These are phyloP conservation scores for Trypanosoma caninum DNA, from an alignment of 208 protist genomes.

Conservation along the genomic window DNA sequence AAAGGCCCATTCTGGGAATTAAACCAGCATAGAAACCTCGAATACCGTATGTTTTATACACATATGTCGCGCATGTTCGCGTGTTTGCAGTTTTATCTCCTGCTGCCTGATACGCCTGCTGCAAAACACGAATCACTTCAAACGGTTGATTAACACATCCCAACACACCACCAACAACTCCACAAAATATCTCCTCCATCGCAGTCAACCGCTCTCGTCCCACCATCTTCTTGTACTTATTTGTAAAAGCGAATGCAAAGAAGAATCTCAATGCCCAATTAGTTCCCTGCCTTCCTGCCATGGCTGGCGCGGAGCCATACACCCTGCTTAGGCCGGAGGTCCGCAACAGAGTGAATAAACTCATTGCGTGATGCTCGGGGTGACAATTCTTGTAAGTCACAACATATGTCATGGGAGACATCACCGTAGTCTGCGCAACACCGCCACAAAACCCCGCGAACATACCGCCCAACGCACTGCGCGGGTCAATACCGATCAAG, in stretches of 20 bases:
- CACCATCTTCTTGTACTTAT: constrained; percentile 22
- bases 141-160: constrained; percentile 49
- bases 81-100: constrained; percentile 20
- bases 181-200: constrained; percentile 26
- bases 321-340: constrained; percentile 15
- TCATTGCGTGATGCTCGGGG: constrained; percentile 13
- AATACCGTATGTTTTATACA: constrained; percentile 33
- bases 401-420: constrained; percentile 34
- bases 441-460: constrained; percentile 29
- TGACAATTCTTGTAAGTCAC: constrained; percentile 31
- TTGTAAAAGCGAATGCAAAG: constrained; percentile 28
- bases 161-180: constrained; percentile 35
- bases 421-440: constrained; percentile 27
- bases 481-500: constrained; percentile 18
- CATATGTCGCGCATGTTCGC: constrained; percentile 8
- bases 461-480: constrained; percentile 27
- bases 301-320: constrained; percentile 20
- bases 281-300: constrained; percentile 31
- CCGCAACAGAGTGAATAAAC: constrained; percentile 12
- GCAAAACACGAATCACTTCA: constrained; percentile 42
- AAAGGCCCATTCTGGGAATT: constrained; percentile 37
- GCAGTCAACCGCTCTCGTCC: constrained; percentile 24
- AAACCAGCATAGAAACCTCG: constrained; percentile 33
- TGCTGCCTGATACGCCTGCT: constrained; percentile 22
- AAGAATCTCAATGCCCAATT: constrained; percentile 43